Conservation (phyloP, 805 yeast species). For the Torulaspora gathmanii region DNA sequence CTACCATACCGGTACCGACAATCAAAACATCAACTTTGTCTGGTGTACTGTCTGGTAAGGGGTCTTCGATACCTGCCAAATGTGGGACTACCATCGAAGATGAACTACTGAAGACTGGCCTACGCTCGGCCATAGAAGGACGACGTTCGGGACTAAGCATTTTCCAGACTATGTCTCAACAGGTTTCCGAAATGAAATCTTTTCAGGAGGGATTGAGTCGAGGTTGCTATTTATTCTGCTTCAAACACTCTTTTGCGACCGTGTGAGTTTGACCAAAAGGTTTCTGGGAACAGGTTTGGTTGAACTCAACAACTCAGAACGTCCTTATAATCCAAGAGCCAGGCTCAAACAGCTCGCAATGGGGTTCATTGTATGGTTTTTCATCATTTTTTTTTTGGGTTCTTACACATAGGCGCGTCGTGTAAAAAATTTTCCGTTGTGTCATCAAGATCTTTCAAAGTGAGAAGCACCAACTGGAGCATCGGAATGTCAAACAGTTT, state of each 20-base stretch:
- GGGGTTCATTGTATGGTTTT: conserved; percentile 3
- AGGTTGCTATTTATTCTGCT: background rate
- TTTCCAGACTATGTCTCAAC: background rate
- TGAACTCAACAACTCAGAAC: background rate
- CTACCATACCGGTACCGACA: conserved; percentile 88
- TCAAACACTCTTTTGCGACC: background rate
- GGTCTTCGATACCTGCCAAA: conserved; percentile 73
- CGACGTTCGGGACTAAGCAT: conserved; percentile 43
- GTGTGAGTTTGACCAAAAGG: background rate
- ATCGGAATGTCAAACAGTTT: background rate
- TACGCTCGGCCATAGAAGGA: conserved; percentile 63
- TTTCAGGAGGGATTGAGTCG: background rate
- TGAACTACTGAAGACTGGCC: conserved; percentile 42
- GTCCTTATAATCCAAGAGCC: background rate
- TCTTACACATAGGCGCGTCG: conserved; percentile 10
- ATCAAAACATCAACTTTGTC: conserved; percentile 83
- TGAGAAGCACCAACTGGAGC: background rate
- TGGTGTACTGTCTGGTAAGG: conserved; percentile 54
- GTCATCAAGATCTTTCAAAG: background rate
- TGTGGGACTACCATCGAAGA: conserved; percentile 50
- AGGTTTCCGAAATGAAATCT: background rate
- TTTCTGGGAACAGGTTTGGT: background rate
- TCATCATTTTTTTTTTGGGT: conserved; percentile 6
- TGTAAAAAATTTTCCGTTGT: conserved; percentile 9
- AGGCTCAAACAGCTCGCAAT: background rate